A percentile compares a stretch with the other conserved stretches of the same genome.
These are phyloP conservation scores for Didymella exigua DNA, from an alignment of 2,329 filamentous ascomycete species.

Conservation along the genomic window DNA sequence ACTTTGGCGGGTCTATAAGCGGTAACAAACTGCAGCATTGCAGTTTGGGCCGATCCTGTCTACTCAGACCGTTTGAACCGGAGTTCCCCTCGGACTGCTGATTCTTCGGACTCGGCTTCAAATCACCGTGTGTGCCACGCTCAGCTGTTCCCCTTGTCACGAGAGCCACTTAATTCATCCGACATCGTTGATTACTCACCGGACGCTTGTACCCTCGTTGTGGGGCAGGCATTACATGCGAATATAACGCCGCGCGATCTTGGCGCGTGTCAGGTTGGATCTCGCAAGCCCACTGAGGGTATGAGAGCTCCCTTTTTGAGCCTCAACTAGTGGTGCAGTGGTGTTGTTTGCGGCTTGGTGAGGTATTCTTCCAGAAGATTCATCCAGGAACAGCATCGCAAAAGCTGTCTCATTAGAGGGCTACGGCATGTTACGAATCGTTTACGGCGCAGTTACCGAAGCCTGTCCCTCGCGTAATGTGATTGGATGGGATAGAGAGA, in stretches of 20 bases:
- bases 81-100: conserved; percentile 2
- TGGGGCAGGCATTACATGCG: background rate
- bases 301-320: background rate
- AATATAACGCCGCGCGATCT: background rate
- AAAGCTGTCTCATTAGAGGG: conserved; percentile 2
- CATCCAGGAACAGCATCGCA: background rate
- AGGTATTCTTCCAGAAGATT: background rate
- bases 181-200: background rate
- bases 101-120: background rate
- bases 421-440: background rate
- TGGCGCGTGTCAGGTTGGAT: background rate
- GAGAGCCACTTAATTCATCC: background rate
- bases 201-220: background rate
- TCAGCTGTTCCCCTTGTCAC: background rate
- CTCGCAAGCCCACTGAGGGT: background rate
- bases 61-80: background rate
- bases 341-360: background rate
- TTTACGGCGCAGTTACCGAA: background rate
- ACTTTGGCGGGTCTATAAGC: conserved; percentile 4
- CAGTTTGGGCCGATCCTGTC: background rate
- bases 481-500: background rate
- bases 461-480: background rate
- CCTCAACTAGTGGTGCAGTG: background rate
- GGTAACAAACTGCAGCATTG: conserved; percentile 1
- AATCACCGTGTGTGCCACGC: background rate